Percentiles rank a stretch among this genome's conserved stretches.
Evolutionary conservation across 2,329 filamentous ascomycete genomes (phyloP).

Genomic region (Daldinia sp.): DNA sequence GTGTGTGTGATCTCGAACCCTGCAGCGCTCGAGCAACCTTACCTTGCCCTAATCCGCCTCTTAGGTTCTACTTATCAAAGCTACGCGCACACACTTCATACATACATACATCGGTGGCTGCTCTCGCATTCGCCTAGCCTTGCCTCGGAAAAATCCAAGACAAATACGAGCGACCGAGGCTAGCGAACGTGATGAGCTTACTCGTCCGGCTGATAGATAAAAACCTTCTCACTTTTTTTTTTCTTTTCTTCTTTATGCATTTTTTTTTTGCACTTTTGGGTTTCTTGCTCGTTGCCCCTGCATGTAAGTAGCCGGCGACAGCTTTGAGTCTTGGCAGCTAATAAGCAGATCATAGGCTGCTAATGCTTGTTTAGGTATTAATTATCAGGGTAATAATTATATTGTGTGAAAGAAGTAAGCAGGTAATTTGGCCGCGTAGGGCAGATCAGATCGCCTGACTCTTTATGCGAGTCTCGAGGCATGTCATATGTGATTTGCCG

Average conservation of each 20-base stretch:
- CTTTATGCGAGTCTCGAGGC: constrained; percentile 8
- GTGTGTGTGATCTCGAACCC: constrained; percentile 10
- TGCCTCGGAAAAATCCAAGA: constrained; percentile 19
- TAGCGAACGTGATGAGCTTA: constrained; percentile 7
- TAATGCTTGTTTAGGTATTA: neutral
- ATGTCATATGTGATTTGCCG: constrained; percentile 16
- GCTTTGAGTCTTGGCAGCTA: constrained; percentile 18
- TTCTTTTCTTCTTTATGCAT: neutral
- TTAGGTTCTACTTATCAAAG: neutral
- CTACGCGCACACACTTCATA: neutral
- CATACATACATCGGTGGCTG: neutral
- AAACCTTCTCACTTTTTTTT: neutral
- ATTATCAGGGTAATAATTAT: constrained; percentile 15
- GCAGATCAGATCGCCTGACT: constrained; percentile 28
- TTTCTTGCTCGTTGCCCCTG: neutral
- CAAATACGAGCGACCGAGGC: constrained; percentile 9
- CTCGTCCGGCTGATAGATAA: constrained; percentile 13
- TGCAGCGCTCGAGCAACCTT: constrained; percentile 6
- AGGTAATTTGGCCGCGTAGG: neutral
- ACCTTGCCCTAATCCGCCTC: neutral
- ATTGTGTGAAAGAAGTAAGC: neutral
- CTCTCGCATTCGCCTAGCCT: constrained; percentile 7
- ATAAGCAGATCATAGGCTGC: constrained; percentile 18
- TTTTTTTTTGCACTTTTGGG: neutral
- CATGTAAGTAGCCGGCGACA: constrained; percentile 39